phyloP scores from a whole-genome alignment of 75 land plant species.

The Cupressus sempervirens region DNA sequence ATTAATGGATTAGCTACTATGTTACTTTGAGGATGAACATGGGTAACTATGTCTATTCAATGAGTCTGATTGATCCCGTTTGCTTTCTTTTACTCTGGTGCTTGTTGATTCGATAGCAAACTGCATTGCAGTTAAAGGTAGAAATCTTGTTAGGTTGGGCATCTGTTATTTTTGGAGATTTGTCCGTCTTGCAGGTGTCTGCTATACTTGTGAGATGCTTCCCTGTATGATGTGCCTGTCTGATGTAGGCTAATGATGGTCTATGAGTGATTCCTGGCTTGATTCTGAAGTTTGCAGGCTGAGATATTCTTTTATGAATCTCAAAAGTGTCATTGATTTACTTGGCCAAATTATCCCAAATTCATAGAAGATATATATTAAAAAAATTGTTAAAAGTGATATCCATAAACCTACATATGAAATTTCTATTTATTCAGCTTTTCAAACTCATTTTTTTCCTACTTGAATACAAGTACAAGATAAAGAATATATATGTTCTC shows the following conservation, averaged over 20 bases:
- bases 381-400: background rate
- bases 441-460: background rate
- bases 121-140: background rate
- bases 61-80: background rate
- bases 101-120: background rate
- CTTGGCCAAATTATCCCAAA: background rate
- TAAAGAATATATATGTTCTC: no score
- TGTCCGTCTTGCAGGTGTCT: background rate
- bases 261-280: background rate
- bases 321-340: background rate
- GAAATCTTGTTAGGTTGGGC: background rate
- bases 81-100: background rate
- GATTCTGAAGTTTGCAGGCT: slow-evolving; percentile 3
- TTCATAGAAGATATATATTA: background rate
- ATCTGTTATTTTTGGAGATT: background rate
- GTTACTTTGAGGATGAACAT: background rate
- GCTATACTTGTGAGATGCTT: background rate
- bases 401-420: background rate
- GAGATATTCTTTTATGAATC: background rate
- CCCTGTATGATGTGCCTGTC: background rate
- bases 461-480: background rate
- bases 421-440: background rate
- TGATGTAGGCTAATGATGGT: background rate
- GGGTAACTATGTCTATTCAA: background rate
- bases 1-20: background rate